A percentile compares a stretch with the other conserved stretches of the same genome.
phyloP scores from a whole-genome alignment of 1,284 basidiomycete species.

The Exsudoporus floridanus region DNA sequence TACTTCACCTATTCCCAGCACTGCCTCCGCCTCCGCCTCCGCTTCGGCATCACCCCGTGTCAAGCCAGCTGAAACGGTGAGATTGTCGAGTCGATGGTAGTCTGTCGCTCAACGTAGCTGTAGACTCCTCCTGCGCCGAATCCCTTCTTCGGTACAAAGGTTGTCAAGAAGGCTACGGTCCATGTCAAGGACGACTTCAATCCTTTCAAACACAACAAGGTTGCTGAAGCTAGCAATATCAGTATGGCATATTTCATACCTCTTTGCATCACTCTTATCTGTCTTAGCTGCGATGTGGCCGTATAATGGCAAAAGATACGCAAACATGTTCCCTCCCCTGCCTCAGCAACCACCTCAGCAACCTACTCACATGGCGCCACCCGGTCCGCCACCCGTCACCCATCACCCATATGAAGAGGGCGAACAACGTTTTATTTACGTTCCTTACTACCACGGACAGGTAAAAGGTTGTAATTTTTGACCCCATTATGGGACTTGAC shows the following conservation, averaged over 20 bases:
- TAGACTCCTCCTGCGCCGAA: constrained; percentile 53
- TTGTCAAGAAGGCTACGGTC: constrained; percentile 72
- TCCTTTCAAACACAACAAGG: constrained; percentile 86
- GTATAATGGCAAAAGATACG: constrained; percentile 85
- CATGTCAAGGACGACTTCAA: constrained; percentile 94
- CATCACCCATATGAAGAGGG: constrained; percentile 75
- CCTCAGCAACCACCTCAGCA: constrained; percentile 58
- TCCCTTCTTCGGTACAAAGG: constrained; percentile 83
- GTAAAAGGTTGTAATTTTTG: constrained; percentile 39
- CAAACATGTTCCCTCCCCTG: constrained; percentile 68
- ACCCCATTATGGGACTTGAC: not conserved
- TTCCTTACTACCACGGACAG: constrained; percentile 72
- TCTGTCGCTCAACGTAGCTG: constrained; percentile 11
- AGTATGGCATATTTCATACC: constrained; percentile 48
- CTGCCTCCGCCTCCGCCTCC: constrained; percentile 42
- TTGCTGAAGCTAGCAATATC: constrained; percentile 70
- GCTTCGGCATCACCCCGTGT: constrained; percentile 61
- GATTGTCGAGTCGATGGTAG: constrained; percentile 8
- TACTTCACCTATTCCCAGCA: constrained; percentile 47
- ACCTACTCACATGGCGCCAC: constrained; percentile 65
- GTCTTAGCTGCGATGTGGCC: constrained; percentile 75
- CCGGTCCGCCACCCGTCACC: constrained; percentile 63
- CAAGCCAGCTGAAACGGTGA: constrained; percentile 51
- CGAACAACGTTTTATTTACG: constrained; percentile 64
- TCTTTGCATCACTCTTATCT: constrained; percentile 1